Evolutionary conservation across 1,284 basidiomycete species (phyloP).

Genomic region (Ceratobasidium sp.): DNA sequence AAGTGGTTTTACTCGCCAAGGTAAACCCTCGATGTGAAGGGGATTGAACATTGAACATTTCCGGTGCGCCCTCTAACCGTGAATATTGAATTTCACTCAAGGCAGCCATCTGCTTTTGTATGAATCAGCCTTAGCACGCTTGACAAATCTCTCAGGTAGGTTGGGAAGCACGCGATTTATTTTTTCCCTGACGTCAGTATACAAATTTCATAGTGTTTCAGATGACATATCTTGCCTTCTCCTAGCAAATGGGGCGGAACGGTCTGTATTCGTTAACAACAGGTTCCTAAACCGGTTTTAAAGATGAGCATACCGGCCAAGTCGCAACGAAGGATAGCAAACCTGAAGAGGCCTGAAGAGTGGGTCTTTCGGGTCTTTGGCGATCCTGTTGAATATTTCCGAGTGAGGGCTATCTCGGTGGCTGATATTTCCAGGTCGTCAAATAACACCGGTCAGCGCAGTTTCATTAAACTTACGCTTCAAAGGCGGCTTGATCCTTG

Average conservation of each 20-base stretch:
- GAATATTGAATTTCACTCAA: too few species aligned
- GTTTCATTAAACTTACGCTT: neutral
- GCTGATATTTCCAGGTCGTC: neutral
- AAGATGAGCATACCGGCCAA: neutral
- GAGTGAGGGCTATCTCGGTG: slow-evolving; percentile 17
- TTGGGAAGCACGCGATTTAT: too few species aligned
- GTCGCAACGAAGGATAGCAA: neutral
- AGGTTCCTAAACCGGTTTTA: neutral
- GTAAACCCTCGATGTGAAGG: too few species aligned
- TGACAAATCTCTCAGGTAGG: too few species aligned
- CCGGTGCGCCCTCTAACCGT: too few species aligned
- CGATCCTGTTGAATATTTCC: neutral
- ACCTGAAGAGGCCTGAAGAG: neutral
- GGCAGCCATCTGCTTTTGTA: too few species aligned
- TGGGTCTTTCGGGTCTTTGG: slow-evolving; percentile 6
- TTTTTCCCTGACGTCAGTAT: neutral
- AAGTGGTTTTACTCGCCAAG: too few species aligned
- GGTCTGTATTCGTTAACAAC: neutral
- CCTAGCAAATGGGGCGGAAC: neutral
- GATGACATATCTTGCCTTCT: neutral
- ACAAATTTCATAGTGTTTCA: neutral
- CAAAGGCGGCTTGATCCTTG: slow-evolving; percentile 4
- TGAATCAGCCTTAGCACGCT: too few species aligned
- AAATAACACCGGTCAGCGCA: neutral
- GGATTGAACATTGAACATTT: too few species aligned